Conservation (phyloP, 495 filamentous ascomycete genomes). For the Podospora comata region DNA sequence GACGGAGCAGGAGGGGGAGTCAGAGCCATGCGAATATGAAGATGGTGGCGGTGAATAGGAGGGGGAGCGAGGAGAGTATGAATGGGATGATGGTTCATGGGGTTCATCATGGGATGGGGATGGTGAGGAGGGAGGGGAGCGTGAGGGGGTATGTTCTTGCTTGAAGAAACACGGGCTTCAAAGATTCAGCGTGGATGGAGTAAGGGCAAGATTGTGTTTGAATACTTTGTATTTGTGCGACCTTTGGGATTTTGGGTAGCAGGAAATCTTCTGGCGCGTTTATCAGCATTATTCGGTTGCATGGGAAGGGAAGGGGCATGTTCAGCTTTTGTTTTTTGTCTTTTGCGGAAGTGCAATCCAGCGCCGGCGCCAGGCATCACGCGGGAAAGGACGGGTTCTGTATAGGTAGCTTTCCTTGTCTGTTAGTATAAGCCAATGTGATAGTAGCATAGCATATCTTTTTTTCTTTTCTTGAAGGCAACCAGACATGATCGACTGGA, state of each 20-base stretch:
- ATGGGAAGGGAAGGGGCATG: neutral
- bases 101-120: neutral
- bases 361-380: neutral
- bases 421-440: neutral
- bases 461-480: neutral
- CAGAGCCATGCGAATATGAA: neutral
- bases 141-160: neutral
- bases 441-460: neutral
- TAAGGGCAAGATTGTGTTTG: neutral
- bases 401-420: neutral
- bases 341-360: neutral
- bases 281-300: neutral
- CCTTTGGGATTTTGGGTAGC: neutral
- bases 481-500: neutral
- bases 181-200: neutral
- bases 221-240: neutral
- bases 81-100: neutral
- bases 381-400: neutral
- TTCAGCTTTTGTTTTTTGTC: neutral
- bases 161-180: neutral
- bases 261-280: neutral
- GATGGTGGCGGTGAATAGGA: neutral
- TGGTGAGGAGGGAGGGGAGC: neutral
- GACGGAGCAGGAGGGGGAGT: conserved; percentile 5
- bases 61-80: neutral